Conservation (phyloP, 1,284 basidiomycete species). For the Ceratobasidium sp. region DNA sequence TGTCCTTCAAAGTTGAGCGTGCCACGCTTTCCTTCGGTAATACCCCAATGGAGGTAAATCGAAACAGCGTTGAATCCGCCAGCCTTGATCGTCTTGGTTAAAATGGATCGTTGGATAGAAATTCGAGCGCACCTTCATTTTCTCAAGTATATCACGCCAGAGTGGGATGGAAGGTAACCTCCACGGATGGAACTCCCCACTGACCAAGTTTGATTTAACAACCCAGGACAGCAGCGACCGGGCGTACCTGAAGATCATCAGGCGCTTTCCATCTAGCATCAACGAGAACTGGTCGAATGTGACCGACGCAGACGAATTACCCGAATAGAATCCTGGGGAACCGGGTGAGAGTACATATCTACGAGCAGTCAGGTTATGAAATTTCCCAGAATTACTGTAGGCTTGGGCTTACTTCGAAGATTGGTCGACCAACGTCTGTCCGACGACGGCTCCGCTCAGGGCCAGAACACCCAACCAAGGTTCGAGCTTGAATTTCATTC, state of each 20-base stretch:
- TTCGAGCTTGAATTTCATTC: neutral
- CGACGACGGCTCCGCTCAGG: neutral
- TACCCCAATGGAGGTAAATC: slow-evolving; percentile 39
- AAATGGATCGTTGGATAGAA: neutral
- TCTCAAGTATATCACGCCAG: slow-evolving; percentile 39
- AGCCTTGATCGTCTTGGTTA: neutral
- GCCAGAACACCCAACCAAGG: neutral
- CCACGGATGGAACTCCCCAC: slow-evolving; percentile 40
- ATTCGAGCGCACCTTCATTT: slow-evolving; percentile 1
- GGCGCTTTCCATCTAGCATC: slow-evolving; percentile 27
- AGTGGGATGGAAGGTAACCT: slow-evolving; percentile 26
- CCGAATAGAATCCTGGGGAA: slow-evolving; percentile 56
- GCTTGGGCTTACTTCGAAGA: neutral
- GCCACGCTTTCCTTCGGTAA: slow-evolving; percentile 18
- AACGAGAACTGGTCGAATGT: slow-evolving; percentile 51
- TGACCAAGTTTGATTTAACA: neutral
- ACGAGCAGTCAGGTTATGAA: neutral
- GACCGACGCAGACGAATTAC: slow-evolving; percentile 57
- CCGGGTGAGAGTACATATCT: slow-evolving; percentile 45
- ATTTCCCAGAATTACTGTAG: neutral
- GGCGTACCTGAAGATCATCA: slow-evolving; percentile 5
- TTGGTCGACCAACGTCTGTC: neutral
- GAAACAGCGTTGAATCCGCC: slow-evolving; percentile 38
- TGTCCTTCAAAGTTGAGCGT: slow-evolving; percentile 32
- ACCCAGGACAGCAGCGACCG: too few species aligned